phyloP scores from a whole-genome alignment of 2,329 filamentous ascomycete species.

The Stagonosporopsis chrysanthemi region DNA sequence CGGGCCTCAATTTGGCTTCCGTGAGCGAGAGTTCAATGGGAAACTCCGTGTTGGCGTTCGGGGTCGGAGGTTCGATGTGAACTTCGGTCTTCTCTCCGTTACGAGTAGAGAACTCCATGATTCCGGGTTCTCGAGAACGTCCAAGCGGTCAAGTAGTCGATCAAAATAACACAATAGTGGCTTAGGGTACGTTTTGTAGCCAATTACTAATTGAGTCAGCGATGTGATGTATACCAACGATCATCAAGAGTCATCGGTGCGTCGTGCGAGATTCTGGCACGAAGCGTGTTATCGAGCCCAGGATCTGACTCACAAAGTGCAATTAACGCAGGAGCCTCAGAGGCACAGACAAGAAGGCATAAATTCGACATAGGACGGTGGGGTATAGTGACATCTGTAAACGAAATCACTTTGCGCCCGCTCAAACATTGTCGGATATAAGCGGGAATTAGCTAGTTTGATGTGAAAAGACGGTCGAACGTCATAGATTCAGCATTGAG shows the following conservation, averaged over 20 bases:
- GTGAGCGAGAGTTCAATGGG: conserved; percentile 11
- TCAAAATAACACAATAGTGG: no score
- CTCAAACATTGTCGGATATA: conserved; percentile 10
- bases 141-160: neutral
- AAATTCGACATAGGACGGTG: neutral
- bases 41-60: conserved; percentile 11
- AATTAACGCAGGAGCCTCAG: neutral
- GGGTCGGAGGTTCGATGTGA: conserved; percentile 8
- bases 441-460: conserved; percentile 16
- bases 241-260: conserved; percentile 10
- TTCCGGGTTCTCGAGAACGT: neutral
- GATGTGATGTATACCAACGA: neutral
- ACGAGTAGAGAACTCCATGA: neutral
- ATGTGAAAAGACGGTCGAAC: neutral
- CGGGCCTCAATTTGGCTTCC: conserved; percentile 24
- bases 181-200: neutral
- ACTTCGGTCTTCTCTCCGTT: conserved; percentile 24
- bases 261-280: conserved; percentile 4
- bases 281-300: neutral
- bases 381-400: conserved; percentile 9
- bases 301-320: neutral
- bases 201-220: neutral
- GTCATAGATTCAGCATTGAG: neutral
- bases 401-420: conserved; percentile 3
- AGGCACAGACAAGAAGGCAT: no score